Percentiles rank a stretch among this genome's conserved stretches.
These are phyloP conservation scores for Grosmannia huntii DNA, from an alignment of 2,329 filamentous ascomycete genomes.

Conservation along the genomic window DNA sequence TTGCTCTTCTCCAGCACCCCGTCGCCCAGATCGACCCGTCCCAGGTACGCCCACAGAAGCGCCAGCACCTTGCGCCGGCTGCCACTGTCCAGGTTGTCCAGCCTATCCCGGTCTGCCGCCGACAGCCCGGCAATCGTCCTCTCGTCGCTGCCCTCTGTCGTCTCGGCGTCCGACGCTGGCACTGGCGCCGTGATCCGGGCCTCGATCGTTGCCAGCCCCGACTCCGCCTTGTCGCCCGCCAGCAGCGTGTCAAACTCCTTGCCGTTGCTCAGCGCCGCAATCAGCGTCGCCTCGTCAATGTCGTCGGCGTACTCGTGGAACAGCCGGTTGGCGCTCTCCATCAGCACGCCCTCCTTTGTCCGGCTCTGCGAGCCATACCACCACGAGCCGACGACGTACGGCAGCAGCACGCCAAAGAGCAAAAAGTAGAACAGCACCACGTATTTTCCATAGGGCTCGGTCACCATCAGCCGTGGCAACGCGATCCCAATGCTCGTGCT, in stretches of 20 bases:
- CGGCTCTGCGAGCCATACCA: constrained; percentile 94
- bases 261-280: constrained; percentile 71
- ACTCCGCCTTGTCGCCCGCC: constrained; percentile 65
- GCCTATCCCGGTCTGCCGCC: constrained; percentile 59
- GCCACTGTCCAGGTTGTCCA: constrained; percentile 70
- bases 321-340: constrained; percentile 86
- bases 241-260: constrained; percentile 72
- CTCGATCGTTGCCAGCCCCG: constrained; percentile 72
- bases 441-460: constrained; percentile 91
- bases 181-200: constrained; percentile 52
- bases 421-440: constrained; percentile 81
- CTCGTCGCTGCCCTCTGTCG: background rate
- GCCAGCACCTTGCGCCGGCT: constrained; percentile 75
- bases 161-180: background rate
- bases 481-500: constrained; percentile 97
- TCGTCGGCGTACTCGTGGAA: constrained; percentile 87
- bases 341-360: constrained; percentile 85
- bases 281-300: constrained; percentile 66
- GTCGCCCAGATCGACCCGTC: constrained; percentile 75
- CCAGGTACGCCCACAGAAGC: constrained; percentile 89
- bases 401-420: constrained; percentile 78
- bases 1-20: constrained; percentile 69
- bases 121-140: constrained; percentile 37
- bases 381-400: constrained; percentile 91
- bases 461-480: constrained; percentile 81